Conservation (phyloP, 805 yeast species). For the Wickerhamiella siamensis region DNA sequence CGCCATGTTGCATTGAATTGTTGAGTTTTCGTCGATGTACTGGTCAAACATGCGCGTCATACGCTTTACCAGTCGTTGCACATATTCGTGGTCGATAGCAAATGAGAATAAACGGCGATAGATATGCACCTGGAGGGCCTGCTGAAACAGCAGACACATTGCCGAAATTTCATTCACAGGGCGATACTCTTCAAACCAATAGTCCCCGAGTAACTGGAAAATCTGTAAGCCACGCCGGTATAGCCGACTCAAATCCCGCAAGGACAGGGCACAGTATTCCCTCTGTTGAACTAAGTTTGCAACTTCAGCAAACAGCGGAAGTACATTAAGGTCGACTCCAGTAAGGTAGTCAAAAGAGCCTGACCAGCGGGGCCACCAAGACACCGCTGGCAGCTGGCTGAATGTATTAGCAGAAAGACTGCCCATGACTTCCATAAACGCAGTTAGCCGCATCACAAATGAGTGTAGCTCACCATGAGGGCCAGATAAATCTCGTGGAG, state of each 20-base stretch:
- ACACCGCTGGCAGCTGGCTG: constrained; percentile 3
- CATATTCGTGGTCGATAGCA: constrained; percentile 32
- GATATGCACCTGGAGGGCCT: constrained; percentile 41
- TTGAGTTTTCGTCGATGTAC: constrained; percentile 32
- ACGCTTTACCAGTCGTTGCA: constrained; percentile 34
- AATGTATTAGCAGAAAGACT: constrained; percentile 7
- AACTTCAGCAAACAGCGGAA: constrained; percentile 44
- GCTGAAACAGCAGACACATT: constrained; percentile 34
- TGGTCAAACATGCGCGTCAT: constrained; percentile 28
- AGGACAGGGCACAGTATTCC: constrained; percentile 16
- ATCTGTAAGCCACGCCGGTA: constrained; percentile 11
- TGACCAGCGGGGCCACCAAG: constrained; percentile 30
- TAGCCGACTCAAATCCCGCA: neutral
- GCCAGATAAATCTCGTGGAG: constrained; percentile 9
- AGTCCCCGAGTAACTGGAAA: constrained; percentile 13
- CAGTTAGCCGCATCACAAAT: constrained; percentile 17
- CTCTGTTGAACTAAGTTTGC: constrained; percentile 26
- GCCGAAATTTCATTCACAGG: constrained; percentile 15
- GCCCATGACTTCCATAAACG: constrained; percentile 12
- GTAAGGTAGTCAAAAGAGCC: constrained; percentile 35
- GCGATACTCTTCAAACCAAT: constrained; percentile 14
- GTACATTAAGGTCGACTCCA: constrained; percentile 51
- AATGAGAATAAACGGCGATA: constrained; percentile 40
- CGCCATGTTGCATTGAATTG: constrained; percentile 42
- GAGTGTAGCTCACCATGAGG: constrained; percentile 14